These are phyloP conservation scores for Periconia sp. DNA, from an alignment of 2,329 filamentous ascomycete species.

Conservation along the genomic window DNA sequence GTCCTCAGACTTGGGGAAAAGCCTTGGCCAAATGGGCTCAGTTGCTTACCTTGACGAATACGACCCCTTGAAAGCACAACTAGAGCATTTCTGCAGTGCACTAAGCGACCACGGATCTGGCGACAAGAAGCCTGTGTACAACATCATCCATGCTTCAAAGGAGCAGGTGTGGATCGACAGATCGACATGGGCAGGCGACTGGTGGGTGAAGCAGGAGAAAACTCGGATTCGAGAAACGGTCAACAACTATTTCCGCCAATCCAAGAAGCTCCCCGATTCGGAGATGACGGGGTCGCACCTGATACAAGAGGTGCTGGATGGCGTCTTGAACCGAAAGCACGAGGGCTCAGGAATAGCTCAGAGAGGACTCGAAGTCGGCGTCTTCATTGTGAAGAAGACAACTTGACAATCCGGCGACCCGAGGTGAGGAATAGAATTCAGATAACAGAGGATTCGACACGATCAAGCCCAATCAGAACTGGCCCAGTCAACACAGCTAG, in stretches of 20 bases:
- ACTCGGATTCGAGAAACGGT: constrained; percentile 61
- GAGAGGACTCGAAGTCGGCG: constrained; percentile 54
- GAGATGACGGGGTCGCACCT: constrained; percentile 61
- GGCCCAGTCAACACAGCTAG: too few relatives aligned
- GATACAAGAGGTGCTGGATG: constrained; percentile 65
- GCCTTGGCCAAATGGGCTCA: constrained; percentile 61
- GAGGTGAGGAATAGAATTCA: too few relatives aligned
- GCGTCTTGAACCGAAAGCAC: constrained; percentile 60
- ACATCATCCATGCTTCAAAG: constrained; percentile 58
- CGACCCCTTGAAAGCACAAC: constrained; percentile 51
- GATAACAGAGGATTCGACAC: neutral
- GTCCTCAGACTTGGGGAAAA: constrained; percentile 61
- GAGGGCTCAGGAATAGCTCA: constrained; percentile 38
- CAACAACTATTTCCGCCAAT: constrained; percentile 52
- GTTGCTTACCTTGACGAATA: constrained; percentile 63
- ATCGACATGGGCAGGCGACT: constrained; percentile 63
- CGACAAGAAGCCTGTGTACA: constrained; percentile 44
- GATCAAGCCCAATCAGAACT: neutral
- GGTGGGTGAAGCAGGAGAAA: constrained; percentile 71
- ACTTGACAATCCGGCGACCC: neutral
- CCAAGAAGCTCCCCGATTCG: constrained; percentile 49
- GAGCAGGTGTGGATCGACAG: constrained; percentile 59
- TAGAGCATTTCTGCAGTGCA: constrained; percentile 35
- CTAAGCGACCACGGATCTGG: constrained; percentile 38
- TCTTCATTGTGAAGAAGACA: constrained; percentile 52